A percentile compares a stretch with the other conserved stretches of the same genome.
These are phyloP conservation scores for Apophysomyces ossiformis DNA, from an alignment of 371 early-diverging fungal genomes.

Conservation along the genomic window DNA sequence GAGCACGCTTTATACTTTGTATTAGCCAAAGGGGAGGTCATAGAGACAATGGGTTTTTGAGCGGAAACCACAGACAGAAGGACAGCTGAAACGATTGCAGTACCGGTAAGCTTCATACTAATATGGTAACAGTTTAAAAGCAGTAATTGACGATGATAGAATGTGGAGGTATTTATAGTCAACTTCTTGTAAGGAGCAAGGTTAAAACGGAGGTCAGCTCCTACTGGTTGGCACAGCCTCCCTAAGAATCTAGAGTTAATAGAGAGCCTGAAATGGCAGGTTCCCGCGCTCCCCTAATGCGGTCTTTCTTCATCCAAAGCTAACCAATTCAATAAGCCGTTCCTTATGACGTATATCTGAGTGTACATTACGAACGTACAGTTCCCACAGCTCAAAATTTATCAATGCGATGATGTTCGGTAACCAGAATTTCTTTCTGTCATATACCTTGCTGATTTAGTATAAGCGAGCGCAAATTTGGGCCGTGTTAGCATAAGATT, in stretches of 20 bases:
- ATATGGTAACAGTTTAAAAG: background rate
- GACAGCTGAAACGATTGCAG: constrained; percentile 23
- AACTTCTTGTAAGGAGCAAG: background rate
- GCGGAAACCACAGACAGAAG: constrained; percentile 26
- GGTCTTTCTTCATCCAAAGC: background rate
- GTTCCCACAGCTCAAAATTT: background rate
- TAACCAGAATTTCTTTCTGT: background rate
- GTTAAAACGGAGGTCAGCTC: background rate
- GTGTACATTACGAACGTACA: no score
- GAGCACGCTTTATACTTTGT: constrained; percentile 29
- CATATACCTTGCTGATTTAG: background rate
- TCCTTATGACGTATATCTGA: no score
- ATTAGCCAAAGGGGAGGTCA: constrained; percentile 31
- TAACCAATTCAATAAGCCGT: background rate
- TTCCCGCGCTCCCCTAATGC: background rate
- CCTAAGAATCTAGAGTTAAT: constrained; percentile 1
- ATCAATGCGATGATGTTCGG: background rate
- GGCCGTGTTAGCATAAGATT: background rate
- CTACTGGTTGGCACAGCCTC: background rate
- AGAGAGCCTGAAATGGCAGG: background rate
- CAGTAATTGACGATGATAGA: constrained; percentile 9
- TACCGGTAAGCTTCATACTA: constrained; percentile 31
- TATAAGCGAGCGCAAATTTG: background rate
- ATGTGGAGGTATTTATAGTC: constrained; percentile 1
- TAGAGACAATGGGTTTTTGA: constrained; percentile 24